A percentile compares a stretch with the other conserved stretches of the same genome.
These are phyloP conservation scores for Phlegmacium glaucopus DNA, from an alignment of 768 basidiomycete species.

Conservation along the genomic window DNA sequence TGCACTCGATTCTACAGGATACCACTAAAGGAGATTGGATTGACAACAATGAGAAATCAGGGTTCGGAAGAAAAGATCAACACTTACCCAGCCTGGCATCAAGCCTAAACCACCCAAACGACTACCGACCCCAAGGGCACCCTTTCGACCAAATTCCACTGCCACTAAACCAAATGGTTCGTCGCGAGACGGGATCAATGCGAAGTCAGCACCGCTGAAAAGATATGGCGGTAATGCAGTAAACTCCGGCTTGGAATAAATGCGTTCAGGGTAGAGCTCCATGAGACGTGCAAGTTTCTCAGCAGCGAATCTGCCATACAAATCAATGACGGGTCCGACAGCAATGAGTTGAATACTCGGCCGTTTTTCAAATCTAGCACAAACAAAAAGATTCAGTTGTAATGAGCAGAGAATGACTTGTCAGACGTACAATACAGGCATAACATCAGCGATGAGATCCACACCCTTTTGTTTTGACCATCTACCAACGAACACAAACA, in stretches of 20 bases:
- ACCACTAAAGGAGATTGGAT: conserved; percentile 59
- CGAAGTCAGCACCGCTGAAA: conserved; percentile 94
- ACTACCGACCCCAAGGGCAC: conserved; percentile 93
- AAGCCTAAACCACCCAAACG: conserved; percentile 92
- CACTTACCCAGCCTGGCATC: conserved; percentile 95
- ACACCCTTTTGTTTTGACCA: conserved; percentile 99
- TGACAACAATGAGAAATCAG: too few species aligned
- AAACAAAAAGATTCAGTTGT: conserved; percentile 6
- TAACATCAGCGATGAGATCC: conserved; percentile 94
- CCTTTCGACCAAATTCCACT: conserved; percentile 95
- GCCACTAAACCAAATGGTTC: conserved; percentile 96
- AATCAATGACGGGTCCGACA: conserved; percentile 93
- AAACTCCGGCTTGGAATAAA: conserved; percentile 96
- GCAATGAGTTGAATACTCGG: conserved; percentile 82
- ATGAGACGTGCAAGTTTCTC: conserved; percentile 91
- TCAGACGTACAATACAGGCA: conserved; percentile 74
- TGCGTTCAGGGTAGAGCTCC: conserved; percentile 93
- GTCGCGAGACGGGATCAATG: conserved; percentile 92
- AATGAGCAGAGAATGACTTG: conserved; percentile 1
- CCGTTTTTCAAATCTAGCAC: conserved; percentile 73
- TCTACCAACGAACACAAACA: conserved; percentile 95
- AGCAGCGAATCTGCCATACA: conserved; percentile 93
- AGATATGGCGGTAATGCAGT: conserved; percentile 90
- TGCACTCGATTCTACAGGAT: conserved; percentile 91
- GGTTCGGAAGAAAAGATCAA: background rate